Conservation (phyloP, 768 basidiomycete genomes). For the Rhizopogon sp. region DNA sequence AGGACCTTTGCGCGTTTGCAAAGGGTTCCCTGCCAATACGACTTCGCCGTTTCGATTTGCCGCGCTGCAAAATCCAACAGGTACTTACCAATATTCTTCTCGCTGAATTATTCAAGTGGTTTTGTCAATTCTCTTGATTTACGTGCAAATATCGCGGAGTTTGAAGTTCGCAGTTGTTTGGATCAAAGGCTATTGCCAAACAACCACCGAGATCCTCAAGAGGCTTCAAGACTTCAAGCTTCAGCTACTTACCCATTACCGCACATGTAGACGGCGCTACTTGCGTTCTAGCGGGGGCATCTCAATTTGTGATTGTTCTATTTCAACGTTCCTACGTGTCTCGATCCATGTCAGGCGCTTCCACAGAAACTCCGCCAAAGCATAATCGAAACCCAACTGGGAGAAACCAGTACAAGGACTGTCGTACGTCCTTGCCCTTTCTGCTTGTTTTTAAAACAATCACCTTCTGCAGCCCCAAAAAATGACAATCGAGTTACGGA, state of each 20-base stretch:
- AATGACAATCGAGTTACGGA: constrained; percentile 17
- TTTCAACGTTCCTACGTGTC: neutral
- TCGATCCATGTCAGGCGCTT: constrained; percentile 2
- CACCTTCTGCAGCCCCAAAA: constrained; percentile 11
- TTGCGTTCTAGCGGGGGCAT: neutral
- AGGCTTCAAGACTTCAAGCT: no score
- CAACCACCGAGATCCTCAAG: neutral
- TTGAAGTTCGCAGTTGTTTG: neutral
- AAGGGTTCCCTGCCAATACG: no score
- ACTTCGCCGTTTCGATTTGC: no score
- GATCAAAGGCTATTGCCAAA: neutral
- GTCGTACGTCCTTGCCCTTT: constrained; percentile 16
- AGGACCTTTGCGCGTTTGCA: no score
- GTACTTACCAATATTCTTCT: no score
- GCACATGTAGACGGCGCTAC: neutral
- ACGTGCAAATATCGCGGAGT: no score
- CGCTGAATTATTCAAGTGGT: no score
- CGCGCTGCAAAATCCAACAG: no score
- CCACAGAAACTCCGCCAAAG: neutral
- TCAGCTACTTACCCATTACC: neutral
- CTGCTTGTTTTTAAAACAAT: neutral
- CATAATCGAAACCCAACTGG: constrained; percentile 18
- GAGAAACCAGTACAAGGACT: constrained; percentile 26
- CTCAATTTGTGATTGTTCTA: neutral
- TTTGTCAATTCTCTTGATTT: no score